Evolutionary conservation across 2,329 filamentous ascomycete genomes (phyloP).

Genomic region (Aspergillus versicolor): DNA sequence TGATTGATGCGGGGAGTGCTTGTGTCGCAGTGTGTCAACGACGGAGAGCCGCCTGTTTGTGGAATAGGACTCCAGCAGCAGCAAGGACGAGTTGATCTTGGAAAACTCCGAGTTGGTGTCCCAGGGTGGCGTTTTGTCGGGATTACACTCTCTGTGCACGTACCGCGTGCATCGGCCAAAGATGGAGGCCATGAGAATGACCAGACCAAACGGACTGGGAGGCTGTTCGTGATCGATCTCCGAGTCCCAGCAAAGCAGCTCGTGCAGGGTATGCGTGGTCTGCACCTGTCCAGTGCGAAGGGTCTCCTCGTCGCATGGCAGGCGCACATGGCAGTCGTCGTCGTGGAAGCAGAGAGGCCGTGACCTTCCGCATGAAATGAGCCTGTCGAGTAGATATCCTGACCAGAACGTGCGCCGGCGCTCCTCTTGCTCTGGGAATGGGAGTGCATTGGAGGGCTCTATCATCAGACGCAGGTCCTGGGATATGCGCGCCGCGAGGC

Average conservation of each 20-base stretch:
- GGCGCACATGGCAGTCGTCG: slow-evolving; percentile 26
- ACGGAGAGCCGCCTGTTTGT: slow-evolving; percentile 20
- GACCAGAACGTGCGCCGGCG: slow-evolving; percentile 32
- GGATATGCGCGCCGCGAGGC: slow-evolving; percentile 62
- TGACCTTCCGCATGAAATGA: slow-evolving; percentile 27
- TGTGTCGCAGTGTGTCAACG: slow-evolving; percentile 21
- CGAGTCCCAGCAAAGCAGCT: slow-evolving; percentile 24
- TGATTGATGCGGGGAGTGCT: slow-evolving; percentile 9
- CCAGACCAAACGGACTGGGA: slow-evolving; percentile 27
- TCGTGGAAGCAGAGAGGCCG: slow-evolving; percentile 22
- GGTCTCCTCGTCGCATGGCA: slow-evolving; percentile 25
- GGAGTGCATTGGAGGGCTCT: slow-evolving; percentile 19
- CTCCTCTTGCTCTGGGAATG: slow-evolving; percentile 28
- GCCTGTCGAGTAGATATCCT: slow-evolving; percentile 30
- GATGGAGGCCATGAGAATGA: slow-evolving; percentile 34
- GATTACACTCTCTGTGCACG: slow-evolving; percentile 22
- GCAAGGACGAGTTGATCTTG: slow-evolving; percentile 30
- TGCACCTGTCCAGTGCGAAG: slow-evolving; percentile 20
- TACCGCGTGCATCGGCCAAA: slow-evolving; percentile 34
- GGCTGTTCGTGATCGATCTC: slow-evolving; percentile 13
- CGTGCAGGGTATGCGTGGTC: slow-evolving; percentile 20
- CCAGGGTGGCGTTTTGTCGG: slow-evolving; percentile 33
- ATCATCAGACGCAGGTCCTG: slow-evolving; percentile 35
- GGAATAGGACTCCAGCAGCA: slow-evolving; percentile 33
- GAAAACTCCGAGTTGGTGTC: slow-evolving; percentile 37